phyloP scores from a whole-genome alignment of 257 asterid genomes.

The Petunia axillaris region DNA sequence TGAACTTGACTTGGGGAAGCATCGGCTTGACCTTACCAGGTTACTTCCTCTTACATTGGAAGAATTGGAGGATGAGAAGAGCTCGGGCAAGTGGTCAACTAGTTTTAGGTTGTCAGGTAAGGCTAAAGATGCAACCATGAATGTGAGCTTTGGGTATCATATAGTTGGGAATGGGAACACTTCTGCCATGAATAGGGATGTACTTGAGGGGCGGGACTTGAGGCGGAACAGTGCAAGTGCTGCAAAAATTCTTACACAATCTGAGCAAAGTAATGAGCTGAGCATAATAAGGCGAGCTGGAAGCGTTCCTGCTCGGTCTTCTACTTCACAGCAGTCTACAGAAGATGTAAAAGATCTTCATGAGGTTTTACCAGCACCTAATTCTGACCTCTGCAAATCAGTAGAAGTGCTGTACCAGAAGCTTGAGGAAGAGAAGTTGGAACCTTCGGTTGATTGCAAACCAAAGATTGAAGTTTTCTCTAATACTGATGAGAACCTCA shows the following conservation, averaged over 20 bases:
- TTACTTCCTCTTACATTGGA: constrained; percentile 90
- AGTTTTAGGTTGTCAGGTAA: constrained; percentile 84
- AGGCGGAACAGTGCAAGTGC: constrained; percentile 46
- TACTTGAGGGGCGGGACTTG: constrained; percentile 36
- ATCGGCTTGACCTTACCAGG: constrained; percentile 83
- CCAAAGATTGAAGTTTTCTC: constrained; percentile 42
- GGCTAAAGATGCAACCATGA: constrained; percentile 77
- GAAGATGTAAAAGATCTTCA: constrained; percentile 82
- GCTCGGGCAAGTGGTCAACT: constrained; percentile 93
- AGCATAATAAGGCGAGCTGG: constrained; percentile 48
- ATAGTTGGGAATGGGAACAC: constrained; percentile 50
- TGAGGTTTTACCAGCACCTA: constrained; percentile 66
- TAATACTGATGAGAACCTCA: constrained; percentile 37
- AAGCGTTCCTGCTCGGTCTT: constrained; percentile 64
- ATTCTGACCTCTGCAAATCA: constrained; percentile 62
- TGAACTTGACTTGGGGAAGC: constrained; percentile 88
- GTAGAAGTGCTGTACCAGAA: constrained; percentile 67
- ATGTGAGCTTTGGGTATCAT: constrained; percentile 78
- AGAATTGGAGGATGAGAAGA: constrained; percentile 86
- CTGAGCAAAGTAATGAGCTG: constrained; percentile 41
- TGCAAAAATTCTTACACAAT: constrained; percentile 32
- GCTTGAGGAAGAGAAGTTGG: constrained; percentile 58
- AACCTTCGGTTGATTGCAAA: constrained; percentile 42
- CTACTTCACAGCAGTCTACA: constrained; percentile 43
- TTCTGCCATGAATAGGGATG: constrained; percentile 34